Conservation (phyloP, 345 rosid genomes). For the Capsella bursapastoris region DNA sequence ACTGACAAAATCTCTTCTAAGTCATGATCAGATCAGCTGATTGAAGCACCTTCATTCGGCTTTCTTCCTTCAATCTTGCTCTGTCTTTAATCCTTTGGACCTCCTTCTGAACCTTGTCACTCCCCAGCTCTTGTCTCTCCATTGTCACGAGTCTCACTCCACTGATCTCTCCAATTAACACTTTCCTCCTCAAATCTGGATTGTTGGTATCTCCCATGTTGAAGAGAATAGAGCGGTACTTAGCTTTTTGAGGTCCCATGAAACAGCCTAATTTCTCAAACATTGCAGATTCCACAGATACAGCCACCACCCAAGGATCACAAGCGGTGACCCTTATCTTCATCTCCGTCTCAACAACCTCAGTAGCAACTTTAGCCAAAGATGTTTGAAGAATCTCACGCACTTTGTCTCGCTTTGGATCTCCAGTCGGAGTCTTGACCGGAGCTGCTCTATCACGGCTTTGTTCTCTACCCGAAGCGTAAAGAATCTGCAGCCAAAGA, state of each 20-base stretch:
- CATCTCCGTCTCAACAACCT: constrained; percentile 18
- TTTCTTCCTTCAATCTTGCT: constrained; percentile 26
- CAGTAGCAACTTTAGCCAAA: constrained; percentile 24
- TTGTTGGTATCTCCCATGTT: constrained; percentile 34
- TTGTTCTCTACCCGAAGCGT: constrained; percentile 12
- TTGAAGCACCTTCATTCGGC: background rate
- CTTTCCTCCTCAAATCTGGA: constrained; percentile 36
- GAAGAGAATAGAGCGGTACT: constrained; percentile 34
- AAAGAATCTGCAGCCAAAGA: constrained; percentile 15
- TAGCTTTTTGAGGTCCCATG: constrained; percentile 2
- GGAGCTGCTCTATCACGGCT: background rate
- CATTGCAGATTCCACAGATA: constrained; percentile 12
- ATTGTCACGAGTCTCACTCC: constrained; percentile 33
- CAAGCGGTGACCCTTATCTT: constrained; percentile 20
- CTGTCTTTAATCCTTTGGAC: constrained; percentile 21
- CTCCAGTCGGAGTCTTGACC: constrained; percentile 9
- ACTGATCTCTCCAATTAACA: constrained; percentile 24
- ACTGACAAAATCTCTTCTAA: background rate
- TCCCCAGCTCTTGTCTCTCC: constrained; percentile 31
- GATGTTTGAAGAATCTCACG: constrained; percentile 28
- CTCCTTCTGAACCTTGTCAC: constrained; percentile 31
- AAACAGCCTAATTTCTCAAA: constrained; percentile 23
- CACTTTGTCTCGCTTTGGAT: constrained; percentile 33
- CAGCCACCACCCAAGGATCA: constrained; percentile 25
- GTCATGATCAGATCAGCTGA: constrained; percentile 3